Evolutionary conservation across 2,329 filamentous ascomycete genomes (phyloP).

Genomic region (Chaetomiaceae sp.): DNA sequence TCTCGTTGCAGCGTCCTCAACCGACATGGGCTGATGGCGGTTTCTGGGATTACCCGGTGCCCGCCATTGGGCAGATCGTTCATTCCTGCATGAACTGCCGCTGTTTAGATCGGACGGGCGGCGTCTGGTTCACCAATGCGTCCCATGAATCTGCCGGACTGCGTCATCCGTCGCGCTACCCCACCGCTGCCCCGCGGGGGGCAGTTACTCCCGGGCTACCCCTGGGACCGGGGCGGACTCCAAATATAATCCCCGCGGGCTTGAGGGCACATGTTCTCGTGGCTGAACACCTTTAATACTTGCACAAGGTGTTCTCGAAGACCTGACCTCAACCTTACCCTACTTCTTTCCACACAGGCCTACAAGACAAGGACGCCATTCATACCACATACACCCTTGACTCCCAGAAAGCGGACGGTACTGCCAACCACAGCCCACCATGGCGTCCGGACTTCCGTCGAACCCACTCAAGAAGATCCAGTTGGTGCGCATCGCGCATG

Average conservation of each 20-base stretch:
- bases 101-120: background rate
- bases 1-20: conserved; percentile 11
- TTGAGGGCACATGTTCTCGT: background rate
- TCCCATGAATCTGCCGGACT: conserved; percentile 14
- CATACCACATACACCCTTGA: background rate
- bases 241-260: conserved; percentile 20
- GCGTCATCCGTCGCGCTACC: conserved; percentile 9
- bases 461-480: conserved; percentile 30
- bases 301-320: background rate
- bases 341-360: background rate
- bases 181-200: conserved; percentile 16
- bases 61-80: background rate
- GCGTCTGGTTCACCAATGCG: background rate
- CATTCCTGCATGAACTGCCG: conserved; percentile 14
- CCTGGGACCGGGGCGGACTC: conserved; percentile 13
- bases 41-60: conserved; percentile 15
- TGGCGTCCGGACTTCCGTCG: conserved; percentile 13
- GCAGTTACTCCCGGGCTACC: background rate
- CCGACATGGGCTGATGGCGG: conserved; percentile 12
- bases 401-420: too few species aligned
- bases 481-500: conserved; percentile 40
- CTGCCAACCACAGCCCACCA: background rate
- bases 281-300: background rate
- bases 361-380: too few species aligned
- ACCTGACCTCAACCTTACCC: background rate